Percentiles rank a stretch among this genome's conserved stretches.
Conservation (phyloP, 805 yeast genomes). For the Lachancea waltii region DNA sequence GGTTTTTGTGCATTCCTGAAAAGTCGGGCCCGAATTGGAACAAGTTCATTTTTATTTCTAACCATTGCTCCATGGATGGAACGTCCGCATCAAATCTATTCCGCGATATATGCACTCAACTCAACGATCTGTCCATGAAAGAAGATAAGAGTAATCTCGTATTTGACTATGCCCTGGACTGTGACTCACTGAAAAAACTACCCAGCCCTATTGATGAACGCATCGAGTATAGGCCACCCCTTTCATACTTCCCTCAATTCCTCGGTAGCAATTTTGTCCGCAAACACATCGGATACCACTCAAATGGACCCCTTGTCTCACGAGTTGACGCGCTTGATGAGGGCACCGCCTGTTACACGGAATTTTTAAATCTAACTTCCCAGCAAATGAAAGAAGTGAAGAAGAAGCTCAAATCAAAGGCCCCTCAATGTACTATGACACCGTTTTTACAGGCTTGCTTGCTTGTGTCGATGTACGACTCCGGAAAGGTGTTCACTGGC, state of each 20-base stretch:
- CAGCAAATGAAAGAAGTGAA: constrained; percentile 12
- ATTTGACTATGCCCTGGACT: constrained; percentile 16
- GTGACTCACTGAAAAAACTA: constrained; percentile 11
- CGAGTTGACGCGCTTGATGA: constrained; percentile 2
- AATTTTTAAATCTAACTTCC: constrained; percentile 11
- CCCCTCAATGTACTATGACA: constrained; percentile 17
- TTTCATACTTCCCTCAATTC: constrained; percentile 13
- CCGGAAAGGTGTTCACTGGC: constrained; percentile 15
- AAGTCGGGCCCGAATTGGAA: not conserved
- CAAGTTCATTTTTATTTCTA: constrained; percentile 18
- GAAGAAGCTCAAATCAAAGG: constrained; percentile 9
- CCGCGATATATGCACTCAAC: constrained; percentile 14
- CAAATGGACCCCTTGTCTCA: constrained; percentile 11
- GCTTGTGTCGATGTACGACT: constrained; percentile 15
- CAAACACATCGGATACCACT: constrained; percentile 12
- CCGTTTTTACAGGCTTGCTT: constrained; percentile 23
- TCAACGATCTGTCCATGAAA: constrained; percentile 3
- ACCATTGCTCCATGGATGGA: constrained; percentile 27
- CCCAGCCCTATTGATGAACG: constrained; percentile 23
- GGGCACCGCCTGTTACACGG: constrained; percentile 12
- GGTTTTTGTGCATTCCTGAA: constrained; percentile 18
- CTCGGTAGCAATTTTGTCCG: constrained; percentile 11
- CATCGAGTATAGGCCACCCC: constrained; percentile 17
- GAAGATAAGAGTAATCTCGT: constrained; percentile 1
- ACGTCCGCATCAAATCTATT: constrained; percentile 19